A percentile compares a stretch with the other conserved stretches of the same genome.
phyloP scores from a whole-genome alignment of 768 basidiomycete species.

The Piloderma croceum region DNA sequence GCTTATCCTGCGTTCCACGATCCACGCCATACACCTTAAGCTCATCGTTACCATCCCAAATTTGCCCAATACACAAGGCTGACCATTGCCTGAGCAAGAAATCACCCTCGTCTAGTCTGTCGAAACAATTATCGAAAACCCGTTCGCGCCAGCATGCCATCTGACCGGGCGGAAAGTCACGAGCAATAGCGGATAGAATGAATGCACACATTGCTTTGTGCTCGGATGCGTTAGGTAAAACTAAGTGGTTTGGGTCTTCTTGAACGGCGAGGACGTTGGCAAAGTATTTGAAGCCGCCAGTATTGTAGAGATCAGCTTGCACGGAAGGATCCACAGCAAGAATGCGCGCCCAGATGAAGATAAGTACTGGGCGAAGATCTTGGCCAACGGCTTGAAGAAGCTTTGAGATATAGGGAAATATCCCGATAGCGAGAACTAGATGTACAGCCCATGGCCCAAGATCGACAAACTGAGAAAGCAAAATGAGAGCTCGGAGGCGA shows the following conservation, averaged over 20 bases:
- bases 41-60: slow-evolving; percentile 93
- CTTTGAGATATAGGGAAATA: slow-evolving; percentile 97
- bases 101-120: slow-evolving; percentile 81
- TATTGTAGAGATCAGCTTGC: slow-evolving; percentile 81
- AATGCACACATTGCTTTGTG: slow-evolving; percentile 99
- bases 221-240: slow-evolving; percentile 89
- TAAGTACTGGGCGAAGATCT: slow-evolving; percentile 94
- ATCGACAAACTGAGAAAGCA: slow-evolving; percentile 96
- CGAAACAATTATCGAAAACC: slow-evolving; percentile 85
- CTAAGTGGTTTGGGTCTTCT: slow-evolving; percentile 48
- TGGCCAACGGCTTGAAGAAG: slow-evolving; percentile 91
- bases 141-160: slow-evolving; percentile 73
- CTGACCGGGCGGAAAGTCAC: slow-evolving; percentile 88
- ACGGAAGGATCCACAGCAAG: slow-evolving; percentile 93
- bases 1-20: slow-evolving; percentile 72
- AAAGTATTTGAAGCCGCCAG: slow-evolving; percentile 82
- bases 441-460: slow-evolving; percentile 99
- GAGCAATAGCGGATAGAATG: slow-evolving; percentile 82
- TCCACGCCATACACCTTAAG: slow-evolving; percentile 82
- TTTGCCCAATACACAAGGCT: slow-evolving; percentile 85
- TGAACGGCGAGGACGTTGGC: slow-evolving; percentile 66
- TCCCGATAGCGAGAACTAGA: slow-evolving; percentile 91
- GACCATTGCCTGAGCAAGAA: slow-evolving; percentile 94
- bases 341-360: slow-evolving; percentile 98
- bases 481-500: slow-evolving; percentile 89